These are phyloP conservation scores for Teunomyces funiuensis DNA, from an alignment of 805 yeast species.

Conservation along the genomic window DNA sequence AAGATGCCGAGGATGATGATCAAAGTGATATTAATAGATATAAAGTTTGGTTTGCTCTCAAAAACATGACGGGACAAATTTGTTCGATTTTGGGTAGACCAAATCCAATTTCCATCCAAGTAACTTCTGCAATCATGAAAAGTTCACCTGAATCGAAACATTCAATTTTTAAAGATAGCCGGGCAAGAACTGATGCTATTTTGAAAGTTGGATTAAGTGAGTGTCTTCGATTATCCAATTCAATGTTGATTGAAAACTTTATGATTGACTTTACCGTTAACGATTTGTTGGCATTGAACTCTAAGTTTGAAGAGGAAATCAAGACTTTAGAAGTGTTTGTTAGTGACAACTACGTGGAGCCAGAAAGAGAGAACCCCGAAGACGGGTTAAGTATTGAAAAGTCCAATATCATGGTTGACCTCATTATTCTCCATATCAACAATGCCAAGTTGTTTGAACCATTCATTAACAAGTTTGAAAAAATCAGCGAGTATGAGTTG, in stretches of 20 bases:
- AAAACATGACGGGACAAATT: slow-evolving; percentile 46
- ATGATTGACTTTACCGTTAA: slow-evolving; percentile 44
- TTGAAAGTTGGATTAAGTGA: slow-evolving; percentile 51
- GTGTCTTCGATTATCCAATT: slow-evolving; percentile 47
- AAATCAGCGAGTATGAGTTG: slow-evolving; percentile 23
- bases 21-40: slow-evolving; percentile 36
- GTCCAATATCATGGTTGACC: slow-evolving; percentile 42
- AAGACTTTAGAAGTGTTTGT: slow-evolving; percentile 30
- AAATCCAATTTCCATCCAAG: slow-evolving; percentile 50
- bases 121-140: slow-evolving; percentile 28
- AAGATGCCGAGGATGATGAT: slow-evolving; percentile 32
- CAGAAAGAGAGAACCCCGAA: slow-evolving; percentile 14
- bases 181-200: slow-evolving; percentile 27
- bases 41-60: slow-evolving; percentile 51
- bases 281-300: slow-evolving; percentile 42
- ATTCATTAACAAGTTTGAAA: slow-evolving; percentile 38
- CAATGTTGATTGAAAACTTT: slow-evolving; percentile 51
- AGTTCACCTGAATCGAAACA: slow-evolving; percentile 12
- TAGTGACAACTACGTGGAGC: slow-evolving; percentile 9
- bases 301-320: slow-evolving; percentile 43
- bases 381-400: slow-evolving; percentile 19
- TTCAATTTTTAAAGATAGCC: slow-evolving; percentile 13
- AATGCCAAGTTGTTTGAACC: slow-evolving; percentile 54
- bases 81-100: slow-evolving; percentile 56
- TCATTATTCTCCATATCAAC: slow-evolving; percentile 49